Base-by-base conservation (phyloP, 2,329 filamentous ascomycete species). In the Sphaerulina vaccinii region DNA sequence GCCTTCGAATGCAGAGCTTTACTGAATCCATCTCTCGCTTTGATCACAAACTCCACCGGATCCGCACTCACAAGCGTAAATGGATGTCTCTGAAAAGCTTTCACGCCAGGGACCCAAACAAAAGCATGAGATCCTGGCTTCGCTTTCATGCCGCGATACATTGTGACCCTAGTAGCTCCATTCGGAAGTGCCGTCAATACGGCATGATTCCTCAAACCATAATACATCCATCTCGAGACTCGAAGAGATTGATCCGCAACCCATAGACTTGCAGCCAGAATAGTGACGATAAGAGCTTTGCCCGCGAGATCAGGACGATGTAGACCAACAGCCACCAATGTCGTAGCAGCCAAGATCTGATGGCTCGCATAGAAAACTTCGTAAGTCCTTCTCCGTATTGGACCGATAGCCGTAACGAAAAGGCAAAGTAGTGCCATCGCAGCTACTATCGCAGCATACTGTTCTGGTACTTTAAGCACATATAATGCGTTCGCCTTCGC, bases 301-400 rank as follows among this genome's bases (percentile, higher is more conserved):
- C 41, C 32, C 9, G 16, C 45, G n/a, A 56, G 44, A n/a, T 60
- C 56, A 13, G 52, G 58, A 9, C 50, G 58, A 33, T 65, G 62
- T 29, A 59, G 59, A n/a, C 57, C 56, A 21, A 59, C 51, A 22
- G 62, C 54, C 6, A 62, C 45, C 2, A 64, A 36, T 15, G 57
- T 55, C 1, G 53, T 36, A 1, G 51, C 46, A 2, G 61, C 59
- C 6, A 64, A 42, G 16, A 57, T 41, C 16, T 60, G 46, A 33
- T 64, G 62, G 3, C 45, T 33, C 7, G 53, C 43, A 40, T 62
- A 62, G 49, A 64, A 64, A 35, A 59, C 11, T 37, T 64, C 62
- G 46, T 63, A 64, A 13, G 56, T 35, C 19, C 61, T 48, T 35
- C 51, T 54, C 13, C 62, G 60, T 16, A 63, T 42, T 6, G 54